Percentiles rank a stretch among this genome's conserved stretches.
Conservation (phyloP, 1,139 yeast species). For the Entelexis paramagnoliae region DNA sequence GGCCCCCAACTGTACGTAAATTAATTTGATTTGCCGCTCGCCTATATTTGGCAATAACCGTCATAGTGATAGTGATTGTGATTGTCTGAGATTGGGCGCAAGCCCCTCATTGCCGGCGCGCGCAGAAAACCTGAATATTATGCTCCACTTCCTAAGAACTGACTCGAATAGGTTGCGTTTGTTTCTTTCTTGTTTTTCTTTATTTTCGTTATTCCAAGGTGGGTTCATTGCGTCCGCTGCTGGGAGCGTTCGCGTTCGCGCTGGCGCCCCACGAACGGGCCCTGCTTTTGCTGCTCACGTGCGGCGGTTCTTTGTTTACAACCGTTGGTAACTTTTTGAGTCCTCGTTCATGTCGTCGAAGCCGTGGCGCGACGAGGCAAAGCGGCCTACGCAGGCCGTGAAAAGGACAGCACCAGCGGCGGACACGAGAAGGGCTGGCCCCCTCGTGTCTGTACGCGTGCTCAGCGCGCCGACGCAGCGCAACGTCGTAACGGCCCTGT, state of each 20-base stretch:
- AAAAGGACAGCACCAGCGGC: background rate
- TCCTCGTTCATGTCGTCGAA: constrained; percentile 11
- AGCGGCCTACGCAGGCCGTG: background rate
- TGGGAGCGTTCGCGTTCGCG: background rate
- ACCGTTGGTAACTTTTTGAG: constrained; percentile 1
- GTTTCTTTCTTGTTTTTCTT: too few species aligned
- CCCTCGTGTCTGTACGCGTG: constrained; percentile 31
- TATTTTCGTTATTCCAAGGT: too few species aligned
- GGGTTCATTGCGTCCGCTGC: too few species aligned
- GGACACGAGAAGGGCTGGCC: constrained; percentile 15
- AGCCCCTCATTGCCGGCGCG: too few species aligned
- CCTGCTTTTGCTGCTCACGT: background rate
- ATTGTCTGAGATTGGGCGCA: too few species aligned
- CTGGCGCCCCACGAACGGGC: background rate
- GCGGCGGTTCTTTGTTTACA: constrained; percentile 2
- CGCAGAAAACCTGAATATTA: too few species aligned
- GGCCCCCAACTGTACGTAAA: too few species aligned
- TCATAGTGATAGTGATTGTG: too few species aligned
- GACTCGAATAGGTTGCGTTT: too few species aligned
- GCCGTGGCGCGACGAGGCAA: constrained; percentile 17
- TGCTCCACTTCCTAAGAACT: too few species aligned
- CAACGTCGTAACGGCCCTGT: constrained; percentile 51
- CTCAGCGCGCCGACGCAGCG: constrained; percentile 76
- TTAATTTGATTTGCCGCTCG: too few species aligned
- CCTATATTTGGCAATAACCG: too few species aligned